A percentile compares a stretch with the other conserved stretches of the same genome.
Conservation (phyloP, 2,329 filamentous ascomycete species). For the Achaetomium macrosporum region DNA sequence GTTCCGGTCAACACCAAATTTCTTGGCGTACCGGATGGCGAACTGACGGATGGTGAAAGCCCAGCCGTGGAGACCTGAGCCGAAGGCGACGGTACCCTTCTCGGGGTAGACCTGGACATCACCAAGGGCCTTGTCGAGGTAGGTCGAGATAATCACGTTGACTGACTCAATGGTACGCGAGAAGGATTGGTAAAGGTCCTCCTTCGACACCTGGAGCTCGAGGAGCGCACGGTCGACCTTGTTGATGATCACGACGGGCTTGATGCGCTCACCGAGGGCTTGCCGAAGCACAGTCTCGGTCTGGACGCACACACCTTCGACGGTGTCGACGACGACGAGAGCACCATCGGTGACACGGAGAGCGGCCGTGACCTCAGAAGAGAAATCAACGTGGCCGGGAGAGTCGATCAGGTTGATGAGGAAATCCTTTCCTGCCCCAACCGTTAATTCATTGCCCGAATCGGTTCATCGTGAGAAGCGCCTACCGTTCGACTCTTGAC, state of each 20-base stretch:
- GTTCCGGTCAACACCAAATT: constrained; percentile 98
- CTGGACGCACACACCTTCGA: constrained; percentile 99
- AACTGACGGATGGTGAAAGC: constrained; percentile 99
- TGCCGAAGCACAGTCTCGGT: constrained; percentile 99
- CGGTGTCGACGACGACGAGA: constrained; percentile 98
- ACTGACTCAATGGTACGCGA: constrained; percentile 99
- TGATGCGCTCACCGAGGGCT: constrained; percentile 99
- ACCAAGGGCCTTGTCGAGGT: constrained; percentile 93
- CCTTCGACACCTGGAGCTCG: constrained; percentile 96
- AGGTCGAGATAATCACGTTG: constrained; percentile 99
- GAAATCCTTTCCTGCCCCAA: constrained; percentile 68
- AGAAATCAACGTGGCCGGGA: constrained; percentile 99
- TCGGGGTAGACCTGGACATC: constrained; percentile 98
- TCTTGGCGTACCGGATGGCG: constrained; percentile 94
- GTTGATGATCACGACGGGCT: constrained; percentile 99
- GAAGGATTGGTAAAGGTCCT: constrained; percentile 99
- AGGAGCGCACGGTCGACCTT: constrained; percentile 99
- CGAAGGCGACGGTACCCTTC: constrained; percentile 96
- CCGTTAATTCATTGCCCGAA: constrained; percentile 7
- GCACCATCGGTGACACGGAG: constrained; percentile 99
- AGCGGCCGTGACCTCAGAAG: constrained; percentile 97
- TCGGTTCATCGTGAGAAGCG: not conserved
- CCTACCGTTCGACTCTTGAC: constrained; percentile 68
- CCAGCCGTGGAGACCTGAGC: constrained; percentile 99
- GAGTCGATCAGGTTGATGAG: constrained; percentile 99